Percentiles rank a stretch among this genome's conserved stretches.
phyloP scores from a whole-genome alignment of 2,329 filamentous ascomycete genomes.

The Fusarium duplospermum region DNA sequence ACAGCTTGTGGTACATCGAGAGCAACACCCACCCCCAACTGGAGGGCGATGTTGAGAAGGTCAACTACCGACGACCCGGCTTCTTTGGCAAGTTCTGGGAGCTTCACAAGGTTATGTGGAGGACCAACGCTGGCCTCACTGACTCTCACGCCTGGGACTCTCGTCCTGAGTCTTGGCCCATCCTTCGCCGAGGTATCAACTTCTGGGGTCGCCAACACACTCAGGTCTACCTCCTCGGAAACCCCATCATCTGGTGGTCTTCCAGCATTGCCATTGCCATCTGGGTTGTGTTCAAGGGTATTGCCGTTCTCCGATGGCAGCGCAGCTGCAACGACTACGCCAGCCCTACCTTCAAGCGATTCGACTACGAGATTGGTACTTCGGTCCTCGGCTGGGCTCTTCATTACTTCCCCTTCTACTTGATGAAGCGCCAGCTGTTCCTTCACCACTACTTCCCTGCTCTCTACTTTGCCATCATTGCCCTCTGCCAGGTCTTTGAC shows the following conservation, averaged over 20 bases:
- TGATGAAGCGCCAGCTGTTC: slow-evolving; percentile 98
- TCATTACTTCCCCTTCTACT: slow-evolving; percentile 98
- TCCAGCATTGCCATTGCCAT: slow-evolving; percentile 81
- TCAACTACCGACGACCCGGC: slow-evolving; percentile 93
- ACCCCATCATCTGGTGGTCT: slow-evolving; percentile 94
- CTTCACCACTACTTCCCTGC: slow-evolving; percentile 98
- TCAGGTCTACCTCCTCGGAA: slow-evolving; percentile 96
- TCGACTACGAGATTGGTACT: slow-evolving; percentile 95
- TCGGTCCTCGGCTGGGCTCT: slow-evolving; percentile 94
- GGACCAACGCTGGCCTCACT: slow-evolving; percentile 93
- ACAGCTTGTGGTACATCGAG: slow-evolving; percentile 98
- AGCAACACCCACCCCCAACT: slow-evolving; percentile 87
- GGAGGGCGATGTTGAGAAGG: slow-evolving; percentile 82
- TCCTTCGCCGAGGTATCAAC: slow-evolving; percentile 94
- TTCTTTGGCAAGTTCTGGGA: slow-evolving; percentile 99
- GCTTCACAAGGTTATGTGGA: slow-evolving; percentile 98
- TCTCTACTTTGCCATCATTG: slow-evolving; percentile 92
- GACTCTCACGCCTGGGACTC: slow-evolving; percentile 99
- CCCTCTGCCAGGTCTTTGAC: slow-evolving; percentile 90
- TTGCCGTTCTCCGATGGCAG: slow-evolving; percentile 93
- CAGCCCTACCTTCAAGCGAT: slow-evolving; percentile 88
- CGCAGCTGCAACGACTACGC: slow-evolving; percentile 89
- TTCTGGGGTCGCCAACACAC: slow-evolving; percentile 97
- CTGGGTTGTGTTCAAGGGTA: slow-evolving; percentile 86
- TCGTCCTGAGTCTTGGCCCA: slow-evolving; percentile 91